Conservation (phyloP, 768 basidiomycete species). For the Agrocybe pediades region DNA sequence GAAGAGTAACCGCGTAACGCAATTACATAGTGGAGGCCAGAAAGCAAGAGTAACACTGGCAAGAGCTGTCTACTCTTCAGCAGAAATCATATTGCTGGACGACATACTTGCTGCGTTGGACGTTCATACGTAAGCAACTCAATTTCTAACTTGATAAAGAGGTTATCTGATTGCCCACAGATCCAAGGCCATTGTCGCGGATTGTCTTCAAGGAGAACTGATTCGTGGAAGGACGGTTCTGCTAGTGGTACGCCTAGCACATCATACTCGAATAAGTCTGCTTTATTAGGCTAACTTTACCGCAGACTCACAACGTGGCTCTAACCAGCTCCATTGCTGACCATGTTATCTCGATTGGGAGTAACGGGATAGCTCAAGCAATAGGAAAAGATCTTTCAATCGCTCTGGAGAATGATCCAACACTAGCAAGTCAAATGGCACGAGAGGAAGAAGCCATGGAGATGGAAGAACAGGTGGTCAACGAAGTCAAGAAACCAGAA, state of each 20-base stretch:
- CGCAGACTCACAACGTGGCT: constrained; percentile 46
- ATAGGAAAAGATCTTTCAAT: constrained; percentile 44
- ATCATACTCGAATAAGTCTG: not conserved
- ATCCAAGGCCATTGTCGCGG: constrained; percentile 75
- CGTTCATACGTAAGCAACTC: constrained; percentile 27
- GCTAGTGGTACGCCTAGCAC: constrained; percentile 54
- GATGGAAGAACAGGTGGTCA: constrained; percentile 17
- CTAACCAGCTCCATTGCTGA: constrained; percentile 52
- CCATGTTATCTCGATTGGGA: constrained; percentile 53
- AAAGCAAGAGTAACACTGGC: constrained; percentile 44
- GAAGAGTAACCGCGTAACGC: not conserved
- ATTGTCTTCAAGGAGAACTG: constrained; percentile 77
- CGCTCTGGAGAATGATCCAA: constrained; percentile 18
- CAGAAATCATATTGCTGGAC: constrained; percentile 67
- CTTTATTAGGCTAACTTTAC: not conserved
- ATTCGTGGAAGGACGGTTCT: constrained; percentile 75
- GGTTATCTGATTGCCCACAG: constrained; percentile 39
- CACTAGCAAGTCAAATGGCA: constrained; percentile 26
- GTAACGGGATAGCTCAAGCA: constrained; percentile 49
- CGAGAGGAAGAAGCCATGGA: constrained; percentile 27
- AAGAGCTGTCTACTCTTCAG: constrained; percentile 46
- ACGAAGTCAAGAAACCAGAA: not conserved
- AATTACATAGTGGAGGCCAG: constrained; percentile 39
- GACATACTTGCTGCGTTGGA: constrained; percentile 71
- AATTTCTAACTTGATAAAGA: not conserved